These are phyloP conservation scores for Coemansia sp. DNA, from an alignment of 192 early-diverging fungal genomes.

Conservation along the genomic window DNA sequence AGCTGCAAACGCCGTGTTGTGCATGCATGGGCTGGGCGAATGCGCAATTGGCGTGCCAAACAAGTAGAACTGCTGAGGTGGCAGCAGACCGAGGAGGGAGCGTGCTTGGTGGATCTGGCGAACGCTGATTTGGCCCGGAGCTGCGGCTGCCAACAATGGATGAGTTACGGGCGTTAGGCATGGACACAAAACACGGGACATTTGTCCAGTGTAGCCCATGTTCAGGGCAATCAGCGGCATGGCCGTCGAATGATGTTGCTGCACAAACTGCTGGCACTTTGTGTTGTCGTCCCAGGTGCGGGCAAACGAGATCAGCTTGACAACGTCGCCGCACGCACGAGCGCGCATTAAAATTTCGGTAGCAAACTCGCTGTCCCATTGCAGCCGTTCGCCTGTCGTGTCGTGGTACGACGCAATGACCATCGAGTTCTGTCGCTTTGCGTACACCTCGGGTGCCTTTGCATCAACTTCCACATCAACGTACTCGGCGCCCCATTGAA, in stretches of 20 bases:
- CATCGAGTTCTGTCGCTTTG: slow-evolving; percentile 57
- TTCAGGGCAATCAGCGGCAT: slow-evolving; percentile 87
- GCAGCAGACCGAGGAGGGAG: slow-evolving; percentile 65
- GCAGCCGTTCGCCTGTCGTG: slow-evolving; percentile 53
- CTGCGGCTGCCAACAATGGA: slow-evolving; percentile 75
- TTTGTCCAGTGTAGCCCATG: slow-evolving; percentile 89
- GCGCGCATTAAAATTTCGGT: slow-evolving; percentile 51
- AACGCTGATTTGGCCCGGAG: slow-evolving; percentile 90
- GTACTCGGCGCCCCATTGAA: slow-evolving; percentile 91
- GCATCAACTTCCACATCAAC: slow-evolving; percentile 79
- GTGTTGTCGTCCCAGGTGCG: slow-evolving; percentile 79
- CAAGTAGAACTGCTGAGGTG: slow-evolving; percentile 72
- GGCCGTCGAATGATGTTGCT: slow-evolving; percentile 37
- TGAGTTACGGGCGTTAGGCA: slow-evolving; percentile 95
- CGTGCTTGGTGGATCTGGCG: slow-evolving; percentile 75
- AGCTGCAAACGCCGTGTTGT: slow-evolving; percentile 86
- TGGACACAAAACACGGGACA: slow-evolving; percentile 87
- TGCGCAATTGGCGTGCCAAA: slow-evolving; percentile 90
- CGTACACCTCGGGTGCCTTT: neutral
- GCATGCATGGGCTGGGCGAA: slow-evolving; percentile 87
- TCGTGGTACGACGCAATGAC: slow-evolving; percentile 94
- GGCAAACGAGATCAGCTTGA: slow-evolving; percentile 90
- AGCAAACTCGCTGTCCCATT: slow-evolving; percentile 42
- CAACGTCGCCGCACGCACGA: slow-evolving; percentile 72
- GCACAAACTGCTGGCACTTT: slow-evolving; percentile 70